Evolutionary conservation across 352 stramenopile species (phyloP), one percentile per base, ranked within the genome.

Genomic region (Globisporangium cederbergense): DNA sequence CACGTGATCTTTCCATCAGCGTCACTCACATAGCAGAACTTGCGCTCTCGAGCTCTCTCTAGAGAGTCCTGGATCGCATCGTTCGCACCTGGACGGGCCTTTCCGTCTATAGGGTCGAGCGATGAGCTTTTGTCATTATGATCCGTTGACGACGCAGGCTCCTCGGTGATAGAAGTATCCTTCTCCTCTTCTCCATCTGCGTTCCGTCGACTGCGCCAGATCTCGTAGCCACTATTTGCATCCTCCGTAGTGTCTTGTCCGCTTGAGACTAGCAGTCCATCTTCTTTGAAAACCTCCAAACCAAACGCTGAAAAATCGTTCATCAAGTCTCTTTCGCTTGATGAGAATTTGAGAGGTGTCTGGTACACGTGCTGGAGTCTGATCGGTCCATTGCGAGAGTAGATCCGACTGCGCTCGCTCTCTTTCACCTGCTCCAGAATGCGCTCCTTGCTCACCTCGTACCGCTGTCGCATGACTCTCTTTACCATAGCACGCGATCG

Each of bases 401-500:
- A 89, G 10, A 84, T 73, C 6, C 79, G 73, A 54, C 79, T 72
- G 2, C 79, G 78, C 28, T 89, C 82, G 55, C 78, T 89, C 49
- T 87, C 81, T 20, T 78, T 68, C 6, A 83, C 80, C 3, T 66
- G 56, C 38, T 76, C 77, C 3, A 89, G 32, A 40, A 91, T 83
- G 10, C 49, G 54, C 2, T 57, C 16, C 55, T 74, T 75, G 28
- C 79, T 87, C 34, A 57, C 62, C 36, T 86, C 75, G 59, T 85
- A 80, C 22, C 79, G 70, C 25, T 61, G 70, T 0, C 72, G 73
- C 79, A 91, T 89, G 1, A 66, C 65, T 34, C 65, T 58, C 18
- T 81, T 79, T 30, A 91, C 16, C 16, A 91, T 42, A 2, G 75
- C 66, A 32, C 78, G 71, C 5, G 82, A 78, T 45, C 72, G 66